These are phyloP conservation scores for Penicillium pancosmium DNA, from an alignment of 495 filamentous ascomycete genomes.

Conservation along the genomic window DNA sequence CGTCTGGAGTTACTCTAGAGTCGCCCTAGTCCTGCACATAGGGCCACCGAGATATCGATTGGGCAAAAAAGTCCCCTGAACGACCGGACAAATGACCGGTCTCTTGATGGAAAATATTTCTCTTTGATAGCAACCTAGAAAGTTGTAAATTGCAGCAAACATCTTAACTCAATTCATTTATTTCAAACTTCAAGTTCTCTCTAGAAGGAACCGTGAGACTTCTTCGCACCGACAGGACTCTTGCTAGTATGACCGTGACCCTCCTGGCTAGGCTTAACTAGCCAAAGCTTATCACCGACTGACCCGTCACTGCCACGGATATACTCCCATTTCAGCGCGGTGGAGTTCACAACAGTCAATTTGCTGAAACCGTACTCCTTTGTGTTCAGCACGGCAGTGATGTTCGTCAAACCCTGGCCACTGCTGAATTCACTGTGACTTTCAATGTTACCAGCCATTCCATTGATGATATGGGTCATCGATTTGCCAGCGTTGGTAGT, in stretches of 20 bases:
- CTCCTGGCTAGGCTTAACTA: conserved; percentile 17
- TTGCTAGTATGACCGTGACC: not conserved
- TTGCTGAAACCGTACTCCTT: conserved; percentile 53
- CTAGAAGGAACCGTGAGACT: not conserved
- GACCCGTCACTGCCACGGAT: conserved; percentile 46
- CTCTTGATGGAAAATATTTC: too few species aligned
- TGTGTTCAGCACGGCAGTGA: conserved; percentile 52
- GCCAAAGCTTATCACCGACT: conserved; percentile 43
- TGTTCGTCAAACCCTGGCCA: conserved; percentile 36
- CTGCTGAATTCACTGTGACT: conserved; percentile 41
- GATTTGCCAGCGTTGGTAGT: conserved; percentile 42
- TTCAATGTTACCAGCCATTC: conserved; percentile 49
- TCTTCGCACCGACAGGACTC: conserved; percentile 2
- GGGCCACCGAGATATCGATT: too few species aligned
- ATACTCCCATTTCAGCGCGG: conserved; percentile 47
- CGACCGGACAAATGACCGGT: too few species aligned
- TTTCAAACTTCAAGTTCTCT: too few species aligned
- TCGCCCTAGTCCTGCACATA: too few species aligned
- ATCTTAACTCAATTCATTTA: too few species aligned
- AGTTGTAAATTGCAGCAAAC: too few species aligned
- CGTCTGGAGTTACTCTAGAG: too few species aligned
- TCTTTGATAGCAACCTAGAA: too few species aligned
- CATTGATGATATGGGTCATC: conserved; percentile 54
- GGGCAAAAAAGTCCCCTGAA: too few species aligned
- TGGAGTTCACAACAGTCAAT: conserved; percentile 47